Evolutionary conservation across 2,329 filamentous ascomycete species (phyloP).

Genomic region (Arthrobotrys pseudoclavata): DNA sequence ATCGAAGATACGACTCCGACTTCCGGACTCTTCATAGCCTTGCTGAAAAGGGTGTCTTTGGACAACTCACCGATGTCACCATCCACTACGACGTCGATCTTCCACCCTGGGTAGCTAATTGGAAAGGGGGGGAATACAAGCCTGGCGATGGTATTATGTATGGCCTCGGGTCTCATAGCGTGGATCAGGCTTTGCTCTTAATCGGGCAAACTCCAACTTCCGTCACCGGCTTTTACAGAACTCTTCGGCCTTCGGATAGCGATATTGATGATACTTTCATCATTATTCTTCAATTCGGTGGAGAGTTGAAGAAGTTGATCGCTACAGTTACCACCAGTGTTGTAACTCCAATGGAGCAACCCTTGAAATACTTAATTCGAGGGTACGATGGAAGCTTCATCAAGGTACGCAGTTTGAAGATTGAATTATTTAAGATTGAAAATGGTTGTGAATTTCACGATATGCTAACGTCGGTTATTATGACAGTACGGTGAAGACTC

Average conservation of each 20-base stretch:
- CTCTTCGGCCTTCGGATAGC: constrained; percentile 63
- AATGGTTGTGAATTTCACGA: not conserved
- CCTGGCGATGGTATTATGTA: constrained; percentile 65
- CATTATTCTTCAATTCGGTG: constrained; percentile 59
- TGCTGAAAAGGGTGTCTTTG: constrained; percentile 51
- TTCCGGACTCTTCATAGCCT: constrained; percentile 65
- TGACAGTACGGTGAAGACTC: constrained; percentile 53
- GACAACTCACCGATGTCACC: constrained; percentile 61
- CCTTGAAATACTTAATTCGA: constrained; percentile 65
- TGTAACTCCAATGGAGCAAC: constrained; percentile 64
- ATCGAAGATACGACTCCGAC: constrained; percentile 66
- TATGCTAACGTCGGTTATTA: not conserved
- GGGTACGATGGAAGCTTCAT: constrained; percentile 66
- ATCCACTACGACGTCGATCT: constrained; percentile 63
- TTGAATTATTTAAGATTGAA: not conserved
- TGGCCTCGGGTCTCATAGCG: constrained; percentile 66
- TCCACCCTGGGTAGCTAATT: constrained; percentile 59
- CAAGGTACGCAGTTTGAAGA: constrained; percentile 64
- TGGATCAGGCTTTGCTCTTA: constrained; percentile 66
- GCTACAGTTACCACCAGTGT: constrained; percentile 65
- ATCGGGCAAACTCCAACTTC: constrained; percentile 64
- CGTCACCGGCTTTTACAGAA: constrained; percentile 62
- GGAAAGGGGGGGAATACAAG: constrained; percentile 60
- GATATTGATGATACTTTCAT: constrained; percentile 63
- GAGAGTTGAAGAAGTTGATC: constrained; percentile 61